Evolutionary conservation across 805 yeast species (phyloP).

Genomic region (Yamadazyma tumulicola): DNA sequence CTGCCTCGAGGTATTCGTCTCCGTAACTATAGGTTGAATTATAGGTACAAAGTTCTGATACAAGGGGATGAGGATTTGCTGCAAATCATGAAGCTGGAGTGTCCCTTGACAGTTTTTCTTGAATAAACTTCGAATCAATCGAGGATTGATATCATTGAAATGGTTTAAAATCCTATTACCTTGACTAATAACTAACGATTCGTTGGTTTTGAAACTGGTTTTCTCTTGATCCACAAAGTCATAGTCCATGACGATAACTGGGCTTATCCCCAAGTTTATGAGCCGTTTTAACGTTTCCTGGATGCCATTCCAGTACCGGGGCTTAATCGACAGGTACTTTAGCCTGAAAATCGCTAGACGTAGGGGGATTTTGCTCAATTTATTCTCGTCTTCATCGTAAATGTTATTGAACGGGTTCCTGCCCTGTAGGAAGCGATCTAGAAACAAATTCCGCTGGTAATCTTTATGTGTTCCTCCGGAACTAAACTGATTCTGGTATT

Average conservation of each 20-base stretch:
- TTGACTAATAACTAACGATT: slow-evolving; percentile 28
- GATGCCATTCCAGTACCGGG: slow-evolving; percentile 41
- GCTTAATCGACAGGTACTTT: slow-evolving; percentile 32
- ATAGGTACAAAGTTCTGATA: slow-evolving; percentile 57
- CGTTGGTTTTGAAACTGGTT: slow-evolving; percentile 27
- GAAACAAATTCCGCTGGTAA: slow-evolving; percentile 28
- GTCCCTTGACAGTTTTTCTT: slow-evolving; percentile 1
- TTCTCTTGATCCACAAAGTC: slow-evolving; percentile 19
- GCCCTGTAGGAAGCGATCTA: slow-evolving; percentile 28
- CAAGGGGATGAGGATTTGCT: slow-evolving; percentile 35
- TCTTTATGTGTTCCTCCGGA: slow-evolving; percentile 20
- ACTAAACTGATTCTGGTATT: slow-evolving; percentile 53
- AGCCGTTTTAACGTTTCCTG: slow-evolving; percentile 55
- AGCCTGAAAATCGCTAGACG: slow-evolving; percentile 58
- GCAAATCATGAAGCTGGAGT: slow-evolving; percentile 19
- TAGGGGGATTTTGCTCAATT: slow-evolving; percentile 39
- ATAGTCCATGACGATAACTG: slow-evolving; percentile 61
- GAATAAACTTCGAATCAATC: slow-evolving; percentile 22
- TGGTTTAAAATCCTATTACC: slow-evolving; percentile 26
- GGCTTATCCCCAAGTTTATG: slow-evolving; percentile 66
- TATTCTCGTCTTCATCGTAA: slow-evolving; percentile 28
- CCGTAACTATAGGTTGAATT: slow-evolving; percentile 54
- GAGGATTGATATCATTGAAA: slow-evolving; percentile 21
- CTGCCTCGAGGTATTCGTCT: slow-evolving; percentile 27
- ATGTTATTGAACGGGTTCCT: slow-evolving; percentile 32